These are phyloP conservation scores for Nitzschia sp. DNA, from an alignment of 108 stramenopile species.

Conservation along the genomic window DNA sequence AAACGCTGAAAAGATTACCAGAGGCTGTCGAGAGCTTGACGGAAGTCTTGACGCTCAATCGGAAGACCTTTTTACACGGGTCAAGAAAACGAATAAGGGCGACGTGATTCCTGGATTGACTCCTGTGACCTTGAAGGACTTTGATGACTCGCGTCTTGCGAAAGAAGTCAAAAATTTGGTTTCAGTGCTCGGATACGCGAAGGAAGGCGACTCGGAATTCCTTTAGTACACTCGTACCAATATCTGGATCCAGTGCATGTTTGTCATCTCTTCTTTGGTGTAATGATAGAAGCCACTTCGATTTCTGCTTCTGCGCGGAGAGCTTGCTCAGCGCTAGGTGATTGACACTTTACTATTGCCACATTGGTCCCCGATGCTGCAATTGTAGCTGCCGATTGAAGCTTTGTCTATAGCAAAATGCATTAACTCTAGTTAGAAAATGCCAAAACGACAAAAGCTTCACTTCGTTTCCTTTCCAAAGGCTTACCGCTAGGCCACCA, in stretches of 20 bases:
- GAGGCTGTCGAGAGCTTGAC: not conserved
- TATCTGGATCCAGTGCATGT: no score
- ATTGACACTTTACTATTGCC: conserved; percentile 51
- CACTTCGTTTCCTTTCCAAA: no score
- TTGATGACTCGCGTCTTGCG: not conserved
- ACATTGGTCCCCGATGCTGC: conserved; percentile 54
- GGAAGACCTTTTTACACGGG: not conserved
- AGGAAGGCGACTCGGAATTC: not conserved
- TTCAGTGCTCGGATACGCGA: not conserved
- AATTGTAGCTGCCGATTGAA: conserved; percentile 53
- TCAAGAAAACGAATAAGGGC: not conserved
- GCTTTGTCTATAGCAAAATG: conserved; percentile 58
- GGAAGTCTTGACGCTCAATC: not conserved
- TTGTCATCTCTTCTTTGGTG: not conserved
- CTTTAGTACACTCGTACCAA: not conserved
- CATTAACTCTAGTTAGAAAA: no score
- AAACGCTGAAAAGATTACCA: conserved; percentile 28
- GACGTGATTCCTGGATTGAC: not conserved
- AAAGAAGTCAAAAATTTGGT: not conserved
- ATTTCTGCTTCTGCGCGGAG: not conserved
- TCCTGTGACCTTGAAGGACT: not conserved
- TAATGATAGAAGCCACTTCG: not conserved
- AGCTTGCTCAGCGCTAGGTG: conserved; percentile 38
- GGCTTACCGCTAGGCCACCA: conserved; percentile 62
- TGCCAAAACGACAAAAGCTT: no score